Conservation (phyloP, 2,329 filamentous ascomycete genomes). For the Juglanconis sp. region DNA sequence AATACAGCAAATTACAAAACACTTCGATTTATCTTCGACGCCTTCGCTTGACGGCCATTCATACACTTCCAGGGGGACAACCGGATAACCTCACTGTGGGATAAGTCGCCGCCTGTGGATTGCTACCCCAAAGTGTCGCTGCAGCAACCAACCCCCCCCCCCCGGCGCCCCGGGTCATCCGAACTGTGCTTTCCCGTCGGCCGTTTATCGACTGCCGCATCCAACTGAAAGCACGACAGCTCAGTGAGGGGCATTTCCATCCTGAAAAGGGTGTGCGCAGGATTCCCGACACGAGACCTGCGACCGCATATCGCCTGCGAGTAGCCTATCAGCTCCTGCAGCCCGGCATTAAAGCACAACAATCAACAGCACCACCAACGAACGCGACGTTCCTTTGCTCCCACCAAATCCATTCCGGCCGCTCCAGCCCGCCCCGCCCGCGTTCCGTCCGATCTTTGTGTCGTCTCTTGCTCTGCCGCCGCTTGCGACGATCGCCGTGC, state of each 20-base stretch:
- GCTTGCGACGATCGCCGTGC: not conserved
- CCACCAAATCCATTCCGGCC: not conserved
- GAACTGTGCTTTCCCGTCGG: not conserved
- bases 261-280: not conserved
- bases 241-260: not conserved
- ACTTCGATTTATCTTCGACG: not conserved
- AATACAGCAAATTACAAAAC: not conserved
- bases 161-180: not conserved
- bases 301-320: not conserved
- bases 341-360: not conserved
- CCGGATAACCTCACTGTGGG: not conserved
- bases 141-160: slow-evolving; percentile 2
- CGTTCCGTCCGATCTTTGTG: not conserved
- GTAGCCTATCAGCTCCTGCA: not conserved
- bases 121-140: not conserved
- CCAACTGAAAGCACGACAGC: not conserved
- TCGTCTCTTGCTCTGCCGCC: not conserved
- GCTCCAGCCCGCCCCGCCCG: not conserved
- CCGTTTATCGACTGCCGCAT: not conserved
- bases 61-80: not conserved
- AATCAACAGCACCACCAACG: not conserved
- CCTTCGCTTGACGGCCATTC: not conserved
- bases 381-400: not conserved
- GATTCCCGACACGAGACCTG: not conserved
- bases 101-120: not conserved